Conservation (phyloP, 1,139 yeast species). For the Blastobotrys proliferans region DNA sequence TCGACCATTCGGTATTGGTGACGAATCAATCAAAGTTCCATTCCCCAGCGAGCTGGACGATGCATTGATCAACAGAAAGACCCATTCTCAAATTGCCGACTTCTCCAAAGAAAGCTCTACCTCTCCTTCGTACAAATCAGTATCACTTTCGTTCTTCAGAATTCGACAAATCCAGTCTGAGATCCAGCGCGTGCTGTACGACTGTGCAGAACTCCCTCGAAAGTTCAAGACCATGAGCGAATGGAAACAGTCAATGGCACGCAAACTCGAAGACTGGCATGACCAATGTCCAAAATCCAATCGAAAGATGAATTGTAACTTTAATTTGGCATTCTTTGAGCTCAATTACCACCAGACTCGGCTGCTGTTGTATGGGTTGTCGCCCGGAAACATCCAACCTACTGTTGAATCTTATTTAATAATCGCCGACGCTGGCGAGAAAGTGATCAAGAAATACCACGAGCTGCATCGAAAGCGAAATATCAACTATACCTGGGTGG, state of each 20-base stretch:
- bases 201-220: slow-evolving; percentile 67
- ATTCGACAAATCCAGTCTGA: slow-evolving; percentile 75
- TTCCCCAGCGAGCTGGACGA: slow-evolving; percentile 78
- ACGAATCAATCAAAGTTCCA: slow-evolving; percentile 56
- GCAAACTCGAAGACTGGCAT: slow-evolving; percentile 60
- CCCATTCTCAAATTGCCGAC: slow-evolving; percentile 26
- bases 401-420: slow-evolving; percentile 50
- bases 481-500: slow-evolving; percentile 89
- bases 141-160: slow-evolving; percentile 61
- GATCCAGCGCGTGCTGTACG: slow-evolving; percentile 67
- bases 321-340: slow-evolving; percentile 63
- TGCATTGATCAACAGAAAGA: slow-evolving; percentile 46
- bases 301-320: slow-evolving; percentile 66
- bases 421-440: slow-evolving; percentile 62
- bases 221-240: slow-evolving; percentile 49
- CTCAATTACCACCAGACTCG: slow-evolving; percentile 76
- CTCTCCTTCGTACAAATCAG: slow-evolving; percentile 59
- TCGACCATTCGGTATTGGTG: slow-evolving; percentile 72
- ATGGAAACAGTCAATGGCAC: slow-evolving; percentile 55
- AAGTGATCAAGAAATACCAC: slow-evolving; percentile 60
- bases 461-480: slow-evolving; percentile 52
- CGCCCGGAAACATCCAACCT: slow-evolving; percentile 62
- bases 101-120: slow-evolving; percentile 18
- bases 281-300: slow-evolving; percentile 52
- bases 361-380: slow-evolving; percentile 67